Conservation (phyloP, 2,329 filamentous ascomycete genomes). For the Ampelomyces quisqualis region DNA sequence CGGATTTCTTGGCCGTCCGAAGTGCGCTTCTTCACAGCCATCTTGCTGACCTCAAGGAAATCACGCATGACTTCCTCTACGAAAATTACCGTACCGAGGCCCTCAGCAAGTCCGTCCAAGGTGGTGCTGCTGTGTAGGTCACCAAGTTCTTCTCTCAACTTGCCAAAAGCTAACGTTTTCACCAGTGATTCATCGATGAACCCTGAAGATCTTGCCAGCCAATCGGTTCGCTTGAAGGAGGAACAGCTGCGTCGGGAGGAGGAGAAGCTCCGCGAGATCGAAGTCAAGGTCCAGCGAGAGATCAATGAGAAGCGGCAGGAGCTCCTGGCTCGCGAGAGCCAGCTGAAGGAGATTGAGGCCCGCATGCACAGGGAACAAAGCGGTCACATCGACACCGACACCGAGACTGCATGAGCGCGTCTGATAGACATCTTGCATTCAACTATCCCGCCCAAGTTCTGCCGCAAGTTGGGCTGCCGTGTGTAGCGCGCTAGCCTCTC, state of each 20-base stretch:
- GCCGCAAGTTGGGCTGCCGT: constrained; percentile 13
- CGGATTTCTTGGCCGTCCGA: constrained; percentile 95
- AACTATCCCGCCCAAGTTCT: constrained; percentile 10
- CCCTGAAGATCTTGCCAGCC: constrained; percentile 92
- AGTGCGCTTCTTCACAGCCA: constrained; percentile 97
- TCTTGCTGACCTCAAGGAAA: constrained; percentile 97
- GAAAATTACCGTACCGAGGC: constrained; percentile 99
- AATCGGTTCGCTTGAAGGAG: constrained; percentile 98
- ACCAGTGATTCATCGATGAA: constrained; percentile 83
- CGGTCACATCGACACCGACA: constrained; percentile 38
- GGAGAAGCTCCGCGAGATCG: constrained; percentile 99
- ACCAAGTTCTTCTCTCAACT: neutral
- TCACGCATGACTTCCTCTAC: constrained; percentile 99
- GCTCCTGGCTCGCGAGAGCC: constrained; percentile 92
- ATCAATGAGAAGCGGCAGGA: constrained; percentile 99
- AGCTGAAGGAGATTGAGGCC: constrained; percentile 97
- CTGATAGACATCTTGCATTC: constrained; percentile 7
- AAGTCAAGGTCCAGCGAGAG: constrained; percentile 98
- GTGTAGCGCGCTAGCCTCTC: constrained; percentile 33
- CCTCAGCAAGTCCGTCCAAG: constrained; percentile 98
- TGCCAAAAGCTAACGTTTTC: constrained; percentile 23
- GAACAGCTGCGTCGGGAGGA: constrained; percentile 98
- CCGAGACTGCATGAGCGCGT: constrained; percentile 32
- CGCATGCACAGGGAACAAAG: constrained; percentile 89
- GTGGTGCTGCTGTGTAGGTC: constrained; percentile 82